phyloP scores from a whole-genome alignment of 108 stramenopile genomes.

The Cylindrotheca fusiformis region DNA sequence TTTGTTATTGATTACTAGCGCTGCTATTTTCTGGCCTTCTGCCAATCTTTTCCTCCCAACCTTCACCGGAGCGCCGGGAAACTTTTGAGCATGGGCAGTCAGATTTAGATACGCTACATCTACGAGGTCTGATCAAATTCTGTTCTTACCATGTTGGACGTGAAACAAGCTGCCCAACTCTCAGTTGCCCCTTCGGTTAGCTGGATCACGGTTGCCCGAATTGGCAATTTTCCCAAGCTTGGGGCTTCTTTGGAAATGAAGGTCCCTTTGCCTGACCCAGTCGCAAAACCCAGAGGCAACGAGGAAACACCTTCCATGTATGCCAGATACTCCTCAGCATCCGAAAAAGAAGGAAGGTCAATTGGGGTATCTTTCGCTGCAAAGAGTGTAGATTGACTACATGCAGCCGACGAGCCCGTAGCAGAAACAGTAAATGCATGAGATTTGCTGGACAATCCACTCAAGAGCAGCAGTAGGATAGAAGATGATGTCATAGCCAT shows the following conservation, averaged over 20 bases:
- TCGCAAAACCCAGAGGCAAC: conserved; percentile 78
- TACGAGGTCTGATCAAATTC: neutral
- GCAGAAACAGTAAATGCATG: neutral
- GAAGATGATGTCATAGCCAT: too few species aligned
- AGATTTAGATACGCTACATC: conserved; percentile 1
- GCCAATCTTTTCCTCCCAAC: conserved; percentile 82
- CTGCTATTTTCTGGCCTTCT: conserved; percentile 77
- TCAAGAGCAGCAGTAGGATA: too few species aligned
- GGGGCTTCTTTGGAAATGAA: conserved; percentile 84
- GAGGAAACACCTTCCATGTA: conserved; percentile 58
- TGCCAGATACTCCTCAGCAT: conserved; percentile 57
- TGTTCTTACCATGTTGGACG: conserved; percentile 69
- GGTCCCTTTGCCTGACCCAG: conserved; percentile 72
- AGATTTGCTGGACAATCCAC: too few species aligned
- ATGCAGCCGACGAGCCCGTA: neutral
- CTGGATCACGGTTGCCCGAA: conserved; percentile 81
- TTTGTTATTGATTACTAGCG: conserved; percentile 95
- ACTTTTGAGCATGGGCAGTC: conserved; percentile 34
- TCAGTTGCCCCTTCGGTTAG: conserved; percentile 81
- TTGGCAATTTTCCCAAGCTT: conserved; percentile 66
- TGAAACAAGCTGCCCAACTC: conserved; percentile 88
- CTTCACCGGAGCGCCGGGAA: conserved; percentile 91
- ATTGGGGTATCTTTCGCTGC: conserved; percentile 51
- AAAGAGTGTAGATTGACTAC: neutral
- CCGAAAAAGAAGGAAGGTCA: conserved; percentile 59